These are phyloP conservation scores for Bonia amplexicaulis DNA, from an alignment of 176 grass and related monocot species.

Conservation along the genomic window DNA sequence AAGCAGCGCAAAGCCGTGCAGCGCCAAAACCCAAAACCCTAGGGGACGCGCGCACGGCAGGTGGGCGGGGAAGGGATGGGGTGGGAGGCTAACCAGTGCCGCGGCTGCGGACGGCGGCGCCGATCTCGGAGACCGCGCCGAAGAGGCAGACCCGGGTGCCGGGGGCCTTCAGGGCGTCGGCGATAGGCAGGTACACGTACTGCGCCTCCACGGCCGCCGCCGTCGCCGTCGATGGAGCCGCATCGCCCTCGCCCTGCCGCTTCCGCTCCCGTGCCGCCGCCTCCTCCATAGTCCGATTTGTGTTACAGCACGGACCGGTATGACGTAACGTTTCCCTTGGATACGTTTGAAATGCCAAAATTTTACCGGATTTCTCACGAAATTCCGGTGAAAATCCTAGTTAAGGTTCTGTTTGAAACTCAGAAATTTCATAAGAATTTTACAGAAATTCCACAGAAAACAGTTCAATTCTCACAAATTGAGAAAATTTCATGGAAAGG, in stretches of 20 bases:
- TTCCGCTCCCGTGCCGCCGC: neutral
- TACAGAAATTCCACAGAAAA: too few species aligned
- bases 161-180: constrained; percentile 32
- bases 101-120: constrained; percentile 33
- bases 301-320: neutral
- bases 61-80: neutral
- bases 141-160: constrained; percentile 35
- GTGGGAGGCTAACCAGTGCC: constrained; percentile 40
- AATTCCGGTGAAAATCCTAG: too few species aligned
- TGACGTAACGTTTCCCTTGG: too few species aligned
- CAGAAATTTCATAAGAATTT: too few species aligned
- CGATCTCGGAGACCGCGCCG: constrained; percentile 36
- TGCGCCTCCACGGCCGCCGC: neutral
- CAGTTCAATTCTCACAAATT: too few species aligned
- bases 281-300: constrained; percentile 1
- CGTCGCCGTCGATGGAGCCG: neutral
- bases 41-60: neutral
- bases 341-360: too few species aligned
- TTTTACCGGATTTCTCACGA: too few species aligned
- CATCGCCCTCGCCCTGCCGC: constrained; percentile 18
- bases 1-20: neutral
- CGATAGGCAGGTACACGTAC: constrained; percentile 45
- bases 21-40: neutral
- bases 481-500: too few species aligned
- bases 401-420: too few species aligned